Percentiles rank a stretch among this genome's conserved stretches.
These are phyloP conservation scores for Funneliformis mosseae DNA, from an alignment of 192 early-diverging fungal species.

Conservation along the genomic window DNA sequence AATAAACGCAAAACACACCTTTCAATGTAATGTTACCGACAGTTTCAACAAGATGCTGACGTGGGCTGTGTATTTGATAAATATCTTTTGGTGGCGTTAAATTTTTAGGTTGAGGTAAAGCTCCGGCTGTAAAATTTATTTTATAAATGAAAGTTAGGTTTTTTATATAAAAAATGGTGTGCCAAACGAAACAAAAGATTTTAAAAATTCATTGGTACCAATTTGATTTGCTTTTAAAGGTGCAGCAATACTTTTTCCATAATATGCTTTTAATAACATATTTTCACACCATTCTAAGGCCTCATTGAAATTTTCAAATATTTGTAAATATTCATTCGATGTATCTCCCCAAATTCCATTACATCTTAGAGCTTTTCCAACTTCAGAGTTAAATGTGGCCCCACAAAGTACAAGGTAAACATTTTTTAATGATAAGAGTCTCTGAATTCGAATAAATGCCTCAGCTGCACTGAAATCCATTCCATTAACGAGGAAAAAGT, in stretches of 20 bases:
- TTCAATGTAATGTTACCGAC: conserved; percentile 4
- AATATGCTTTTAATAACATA: conserved; percentile 77
- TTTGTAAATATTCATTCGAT: conserved; percentile 60
- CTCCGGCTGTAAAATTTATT: neutral
- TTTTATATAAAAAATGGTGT: neutral
- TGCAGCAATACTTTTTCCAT: conserved; percentile 51
- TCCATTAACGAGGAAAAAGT: conserved; percentile 83
- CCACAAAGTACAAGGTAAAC: conserved; percentile 87
- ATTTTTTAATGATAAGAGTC: conserved; percentile 65
- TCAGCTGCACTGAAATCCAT: conserved; percentile 92
- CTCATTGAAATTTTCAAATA: conserved; percentile 81
- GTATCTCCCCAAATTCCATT: conserved; percentile 67
- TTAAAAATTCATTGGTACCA: neutral
- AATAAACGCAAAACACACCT: neutral
- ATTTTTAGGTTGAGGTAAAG: neutral
- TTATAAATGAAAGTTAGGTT: neutral
- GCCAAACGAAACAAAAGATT: no score
- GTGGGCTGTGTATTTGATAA: neutral
- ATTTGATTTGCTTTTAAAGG: neutral
- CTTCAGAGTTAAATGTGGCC: conserved; percentile 63
- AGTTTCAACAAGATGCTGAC: conserved; percentile 22
- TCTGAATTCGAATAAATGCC: conserved; percentile 83
- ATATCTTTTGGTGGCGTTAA: conserved; percentile 25
- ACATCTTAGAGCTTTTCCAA: conserved; percentile 65
- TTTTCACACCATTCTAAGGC: conserved; percentile 97